Evolutionary conservation across 495 filamentous ascomycete genomes (phyloP), one percentile per base, ranked within the genome.

Genomic region (Xylaria grammica): DNA sequence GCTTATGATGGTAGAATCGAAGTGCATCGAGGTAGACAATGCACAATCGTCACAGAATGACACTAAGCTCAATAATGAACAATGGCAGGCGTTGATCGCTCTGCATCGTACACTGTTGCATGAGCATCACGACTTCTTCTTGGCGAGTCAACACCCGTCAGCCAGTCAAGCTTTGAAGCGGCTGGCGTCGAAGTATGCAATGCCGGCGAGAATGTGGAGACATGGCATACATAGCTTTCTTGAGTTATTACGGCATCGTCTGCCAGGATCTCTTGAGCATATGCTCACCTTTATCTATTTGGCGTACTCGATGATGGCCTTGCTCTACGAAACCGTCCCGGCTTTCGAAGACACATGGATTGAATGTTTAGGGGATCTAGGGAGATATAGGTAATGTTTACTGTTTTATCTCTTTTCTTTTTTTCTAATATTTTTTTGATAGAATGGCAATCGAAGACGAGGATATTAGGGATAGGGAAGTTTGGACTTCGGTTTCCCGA

Each of bases 121-220:
- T 63, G 91, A 94, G 61, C 89, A 93, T 63, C 90, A 94, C 65
- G 91, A 93, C 63, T 94, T 94, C 68, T 89, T 95, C 57, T 74
- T 94, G 1, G 91, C 90, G 0, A 88, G 86, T 0, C 90, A 94
- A 62, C 91, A 94, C 69, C 91, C 90, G 0, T 86, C 85, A 0
- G 89, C 91, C 0, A 87, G 79, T 46, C 78, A 78, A 1, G 84
- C 84, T 10, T 63, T 95, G 1, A 75, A 84, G 52, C 72, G 79
- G 11, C 67, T 94, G 4, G 87, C 91, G 2, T 81, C 85, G 2
- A 91, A 90, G 60, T 93, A 93, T 66, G 85, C 84, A 4, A 94
- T 96, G 90, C 90, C 92, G 1, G 90, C 89, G 2, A 75, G 92
- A 2, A 92, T 96, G 87, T 96, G 92, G 92, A 82, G 89, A 15